Percentiles rank a stretch among this genome's conserved stretches.
Conservation (phyloP, 1,284 basidiomycete species). For the Sanghuangporus baumii region DNA sequence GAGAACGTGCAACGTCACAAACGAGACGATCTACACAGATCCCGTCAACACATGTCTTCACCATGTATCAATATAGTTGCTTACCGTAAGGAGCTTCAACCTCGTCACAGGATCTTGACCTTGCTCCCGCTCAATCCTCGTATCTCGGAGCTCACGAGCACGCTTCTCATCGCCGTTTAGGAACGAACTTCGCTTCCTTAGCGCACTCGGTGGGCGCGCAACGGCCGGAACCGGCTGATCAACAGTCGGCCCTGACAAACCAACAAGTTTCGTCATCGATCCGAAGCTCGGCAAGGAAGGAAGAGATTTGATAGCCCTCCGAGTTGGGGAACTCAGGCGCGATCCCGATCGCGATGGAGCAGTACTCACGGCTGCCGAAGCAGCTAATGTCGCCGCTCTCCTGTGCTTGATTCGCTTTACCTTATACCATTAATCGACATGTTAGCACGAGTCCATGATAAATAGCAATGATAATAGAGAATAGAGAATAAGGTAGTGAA, state of each 20-base stretch:
- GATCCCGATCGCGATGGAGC: slow-evolving; percentile 9
- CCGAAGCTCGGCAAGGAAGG: slow-evolving; percentile 4
- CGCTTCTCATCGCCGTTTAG: background rate
- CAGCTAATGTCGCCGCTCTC: slow-evolving; percentile 1
- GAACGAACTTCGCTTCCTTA: slow-evolving; percentile 6
- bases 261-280: slow-evolving; percentile 1
- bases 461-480: background rate
- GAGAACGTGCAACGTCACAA: slow-evolving; percentile 84
- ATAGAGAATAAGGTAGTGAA: background rate
- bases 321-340: slow-evolving; percentile 11
- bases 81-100: slow-evolving; percentile 83
- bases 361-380: background rate
- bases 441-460: background rate
- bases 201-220: slow-evolving; percentile 7
- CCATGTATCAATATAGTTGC: slow-evolving; percentile 24
- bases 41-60: background rate
- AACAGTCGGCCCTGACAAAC: background rate
- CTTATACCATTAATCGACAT: background rate
- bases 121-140: slow-evolving; percentile 34
- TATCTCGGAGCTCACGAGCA: slow-evolving; percentile 21
- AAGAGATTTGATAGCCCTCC: slow-evolving; percentile 4
- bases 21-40: slow-evolving; percentile 65
- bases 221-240: background rate
- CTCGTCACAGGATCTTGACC: slow-evolving; percentile 79
- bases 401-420: slow-evolving; percentile 18